Conservation (phyloP, 305 asterid species). For the Striga hermonthica region DNA sequence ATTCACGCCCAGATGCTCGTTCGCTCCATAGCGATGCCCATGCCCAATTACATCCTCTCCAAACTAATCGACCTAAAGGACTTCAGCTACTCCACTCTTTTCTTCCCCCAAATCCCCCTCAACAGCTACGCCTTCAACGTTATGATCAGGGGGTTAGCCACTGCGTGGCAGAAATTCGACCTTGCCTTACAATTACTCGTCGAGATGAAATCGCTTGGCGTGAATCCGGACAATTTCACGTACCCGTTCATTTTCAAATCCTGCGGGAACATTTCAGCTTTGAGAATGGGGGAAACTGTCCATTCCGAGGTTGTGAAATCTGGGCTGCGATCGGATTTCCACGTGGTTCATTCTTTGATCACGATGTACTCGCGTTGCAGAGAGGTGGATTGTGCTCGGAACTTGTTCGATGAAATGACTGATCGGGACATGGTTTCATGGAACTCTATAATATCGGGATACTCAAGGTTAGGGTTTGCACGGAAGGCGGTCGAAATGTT, state of each 20-base stretch:
- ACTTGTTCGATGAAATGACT: constrained; percentile 68
- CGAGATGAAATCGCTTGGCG: constrained; percentile 49
- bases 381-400: constrained; percentile 47
- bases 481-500: constrained; percentile 60
- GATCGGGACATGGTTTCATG: constrained; percentile 69
- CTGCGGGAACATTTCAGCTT: constrained; percentile 50
- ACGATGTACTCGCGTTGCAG: constrained; percentile 65
- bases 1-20: constrained; percentile 62
- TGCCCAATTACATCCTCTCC: constrained; percentile 63
- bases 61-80: constrained; percentile 58
- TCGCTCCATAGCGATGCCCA: constrained; percentile 59
- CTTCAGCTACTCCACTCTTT: constrained; percentile 42
- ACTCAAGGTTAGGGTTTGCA: constrained; percentile 56
- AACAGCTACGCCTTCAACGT: constrained; percentile 68
- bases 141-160: constrained; percentile 72
- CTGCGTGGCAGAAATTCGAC: constrained; percentile 61
- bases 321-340: constrained; percentile 63
- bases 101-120: constrained; percentile 48
- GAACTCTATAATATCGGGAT: constrained; percentile 76
- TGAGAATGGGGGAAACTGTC: constrained; percentile 41
- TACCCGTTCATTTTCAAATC: constrained; percentile 74
- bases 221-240: constrained; percentile 72
- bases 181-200: constrained; percentile 46
- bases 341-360: constrained; percentile 66
- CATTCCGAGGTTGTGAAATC: constrained; percentile 60